Evolutionary conservation across 2,329 filamentous ascomycete genomes (phyloP).

Genomic region (Xylaria sp.): DNA sequence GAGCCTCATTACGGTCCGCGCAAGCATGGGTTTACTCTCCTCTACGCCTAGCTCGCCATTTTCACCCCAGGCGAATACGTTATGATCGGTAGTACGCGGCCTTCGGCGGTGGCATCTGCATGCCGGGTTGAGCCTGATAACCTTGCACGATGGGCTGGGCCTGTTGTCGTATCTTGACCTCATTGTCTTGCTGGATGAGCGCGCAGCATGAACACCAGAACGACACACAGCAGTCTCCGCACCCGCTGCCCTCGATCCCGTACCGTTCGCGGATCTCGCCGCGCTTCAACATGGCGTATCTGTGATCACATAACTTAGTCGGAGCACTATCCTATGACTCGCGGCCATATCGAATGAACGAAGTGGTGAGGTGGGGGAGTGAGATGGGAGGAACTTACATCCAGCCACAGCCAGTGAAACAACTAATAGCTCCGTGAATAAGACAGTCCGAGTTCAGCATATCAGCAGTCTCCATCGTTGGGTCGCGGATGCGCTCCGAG

Average conservation of each 20-base stretch:
- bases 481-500: conserved; percentile 48
- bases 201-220: conserved; percentile 61
- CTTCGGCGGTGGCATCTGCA: conserved; percentile 47
- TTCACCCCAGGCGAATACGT: neutral
- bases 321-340: neutral
- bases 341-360: neutral
- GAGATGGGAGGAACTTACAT: conserved; percentile 43
- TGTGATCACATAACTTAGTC: conserved; percentile 41
- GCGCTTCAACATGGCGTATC: conserved; percentile 58
- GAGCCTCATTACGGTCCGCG: neutral
- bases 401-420: conserved; percentile 48
- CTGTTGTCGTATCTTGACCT: conserved; percentile 48
- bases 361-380: neutral
- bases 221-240: conserved; percentile 55
- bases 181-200: conserved; percentile 60
- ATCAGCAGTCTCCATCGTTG: conserved; percentile 46
- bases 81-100: conserved; percentile 38
- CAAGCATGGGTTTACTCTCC: neutral
- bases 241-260: conserved; percentile 56
- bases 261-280: conserved; percentile 56
- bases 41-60: neutral
- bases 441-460: conserved; percentile 48
- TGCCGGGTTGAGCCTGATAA: conserved; percentile 49
- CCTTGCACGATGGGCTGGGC: conserved; percentile 44
- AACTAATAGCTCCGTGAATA: conserved; percentile 44